Conservation (phyloP, 2,329 filamentous ascomycete genomes). For the Aspergillus phoenicis region DNA sequence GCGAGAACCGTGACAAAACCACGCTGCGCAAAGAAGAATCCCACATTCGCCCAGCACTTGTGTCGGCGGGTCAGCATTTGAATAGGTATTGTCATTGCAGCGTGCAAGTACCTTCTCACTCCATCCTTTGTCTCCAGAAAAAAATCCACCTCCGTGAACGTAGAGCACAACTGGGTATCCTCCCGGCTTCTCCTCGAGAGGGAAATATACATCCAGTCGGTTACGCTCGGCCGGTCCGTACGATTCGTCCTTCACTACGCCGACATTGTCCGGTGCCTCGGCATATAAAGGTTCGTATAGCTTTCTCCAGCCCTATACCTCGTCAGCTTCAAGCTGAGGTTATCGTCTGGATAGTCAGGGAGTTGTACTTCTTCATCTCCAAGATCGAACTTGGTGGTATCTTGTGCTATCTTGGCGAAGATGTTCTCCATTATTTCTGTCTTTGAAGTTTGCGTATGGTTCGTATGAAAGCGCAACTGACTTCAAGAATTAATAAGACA, state of each 20-base stretch:
- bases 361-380: constrained; percentile 9
- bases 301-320: constrained; percentile 1
- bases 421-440: constrained; percentile 4
- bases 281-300: constrained; percentile 3
- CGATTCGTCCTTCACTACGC: background rate
- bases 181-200: too few relatives aligned
- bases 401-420: constrained; percentile 4
- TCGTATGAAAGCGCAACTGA: background rate
- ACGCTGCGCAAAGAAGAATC: constrained; percentile 5
- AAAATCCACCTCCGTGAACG: constrained; percentile 11
- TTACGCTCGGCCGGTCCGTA: constrained; percentile 12
- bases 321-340: background rate
- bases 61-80: too few relatives aligned
- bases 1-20: constrained; percentile 2
- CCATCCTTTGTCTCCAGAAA: constrained; percentile 13
- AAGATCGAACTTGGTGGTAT: constrained; percentile 7
- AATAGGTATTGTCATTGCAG: too few relatives aligned
- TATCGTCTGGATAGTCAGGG: background rate
- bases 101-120: constrained; percentile 3
- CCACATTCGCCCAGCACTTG: constrained; percentile 1
- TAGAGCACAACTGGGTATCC: constrained; percentile 4
- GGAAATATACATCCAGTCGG: constrained; percentile 2
- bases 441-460: background rate
- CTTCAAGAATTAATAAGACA: background rate
- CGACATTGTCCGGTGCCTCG: background rate